phyloP scores from a whole-genome alignment of 345 rosid species.

The Brassica juncea region DNA sequence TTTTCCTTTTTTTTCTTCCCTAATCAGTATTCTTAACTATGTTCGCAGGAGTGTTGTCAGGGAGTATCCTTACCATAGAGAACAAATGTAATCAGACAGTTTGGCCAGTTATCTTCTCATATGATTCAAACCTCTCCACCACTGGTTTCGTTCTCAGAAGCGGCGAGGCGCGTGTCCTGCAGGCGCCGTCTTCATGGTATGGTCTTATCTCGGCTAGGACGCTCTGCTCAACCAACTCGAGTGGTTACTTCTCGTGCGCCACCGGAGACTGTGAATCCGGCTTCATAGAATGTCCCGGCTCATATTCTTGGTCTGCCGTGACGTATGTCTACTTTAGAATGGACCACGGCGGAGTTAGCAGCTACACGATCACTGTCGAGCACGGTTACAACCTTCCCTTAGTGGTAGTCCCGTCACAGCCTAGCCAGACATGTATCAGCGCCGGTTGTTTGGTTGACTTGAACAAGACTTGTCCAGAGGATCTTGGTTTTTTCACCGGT shows the following conservation, averaged over 20 bases:
- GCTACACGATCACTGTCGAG: slow-evolving; percentile 18
- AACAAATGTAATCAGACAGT: slow-evolving; percentile 30
- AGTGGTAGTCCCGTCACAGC: slow-evolving; percentile 20
- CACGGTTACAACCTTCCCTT: slow-evolving; percentile 34
- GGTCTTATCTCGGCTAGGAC: slow-evolving; percentile 35
- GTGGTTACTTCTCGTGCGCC: slow-evolving; percentile 10
- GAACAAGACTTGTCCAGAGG: slow-evolving; percentile 27
- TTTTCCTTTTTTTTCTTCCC: neutral
- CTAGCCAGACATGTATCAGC: slow-evolving; percentile 24
- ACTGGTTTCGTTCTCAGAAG: slow-evolving; percentile 16
- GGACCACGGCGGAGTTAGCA: neutral
- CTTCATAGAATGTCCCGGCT: neutral
- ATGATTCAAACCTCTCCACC: slow-evolving; percentile 3
- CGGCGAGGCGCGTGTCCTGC: slow-evolving; percentile 18
- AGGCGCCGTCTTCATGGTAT: slow-evolving; percentile 29
- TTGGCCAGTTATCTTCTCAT: slow-evolving; percentile 35
- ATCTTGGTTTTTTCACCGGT: neutral
- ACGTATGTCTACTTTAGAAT: slow-evolving; percentile 26
- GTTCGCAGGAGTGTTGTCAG: slow-evolving; percentile 20
- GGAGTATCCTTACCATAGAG: slow-evolving; percentile 17
- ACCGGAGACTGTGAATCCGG: slow-evolving; percentile 29
- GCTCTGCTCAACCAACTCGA: slow-evolving; percentile 15
- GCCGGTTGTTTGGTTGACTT: slow-evolving; percentile 13
- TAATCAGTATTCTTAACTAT: neutral
- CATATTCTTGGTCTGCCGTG: slow-evolving; percentile 1